Base-by-base conservation (phyloP, 257 asterid genomes). In the Nicotiana otophora region DNA sequence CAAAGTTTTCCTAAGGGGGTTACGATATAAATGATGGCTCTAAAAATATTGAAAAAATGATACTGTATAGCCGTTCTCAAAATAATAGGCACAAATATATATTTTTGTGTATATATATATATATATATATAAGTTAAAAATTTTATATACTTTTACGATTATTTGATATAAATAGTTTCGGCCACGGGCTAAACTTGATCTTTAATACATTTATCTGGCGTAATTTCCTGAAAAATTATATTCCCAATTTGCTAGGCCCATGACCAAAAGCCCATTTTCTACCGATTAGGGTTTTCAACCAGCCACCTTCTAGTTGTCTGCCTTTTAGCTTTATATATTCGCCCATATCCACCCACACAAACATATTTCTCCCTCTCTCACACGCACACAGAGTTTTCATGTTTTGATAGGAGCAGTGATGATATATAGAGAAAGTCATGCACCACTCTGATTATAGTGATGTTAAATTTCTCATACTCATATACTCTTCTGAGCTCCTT, bases 391-490 rank as follows among this genome's bases (percentile, higher is more conserved):
- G 0, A 1, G 1, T 3, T 55, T 63, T 55, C 2, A 2, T 58
- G 2, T 5, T 31, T 65, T 15, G 17, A 26, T 23, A 1, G 85
- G 64, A 70, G 87, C 87, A 10, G 4, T 84, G 89, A 87, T 82
- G 89, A 87, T 8, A 84, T 78, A 0, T 14, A 2, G 74, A 84
- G 84, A 82, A 82, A 79, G 89, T 87, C 89, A 87, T 87, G 89
- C 88, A 84, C 89, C 89, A 87, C 89, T 87, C 89, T 84, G 89
- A 87, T 46, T 30, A 17, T 53, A 69, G 81, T 84, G 87, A 82
- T 87, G 89, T 82, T 74, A 82, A 82, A 64, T 84, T 83, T 82
- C 86, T 82, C 84, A 53, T 65, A 87, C 89, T 88, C 89, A 87
- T 84, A 81, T 11, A 0, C 34, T 28, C 65, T 58, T 82, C 89